phyloP scores from a whole-genome alignment of 768 basidiomycete species.

The Amanita subjunquillea region DNA sequence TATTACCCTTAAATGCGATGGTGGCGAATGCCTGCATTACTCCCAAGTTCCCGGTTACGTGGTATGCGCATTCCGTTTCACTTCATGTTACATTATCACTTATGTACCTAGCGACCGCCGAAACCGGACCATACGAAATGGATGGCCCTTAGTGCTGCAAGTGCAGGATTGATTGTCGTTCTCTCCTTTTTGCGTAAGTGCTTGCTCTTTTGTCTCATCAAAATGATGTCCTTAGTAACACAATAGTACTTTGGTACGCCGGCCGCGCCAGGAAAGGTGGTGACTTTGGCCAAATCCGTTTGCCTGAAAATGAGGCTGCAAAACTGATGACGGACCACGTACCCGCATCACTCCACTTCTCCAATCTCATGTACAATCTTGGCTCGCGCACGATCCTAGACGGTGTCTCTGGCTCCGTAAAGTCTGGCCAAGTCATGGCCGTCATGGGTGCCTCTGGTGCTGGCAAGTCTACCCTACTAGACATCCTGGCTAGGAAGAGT shows the following conservation, averaged over 20 bases:
- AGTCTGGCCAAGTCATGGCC: constrained; percentile 86
- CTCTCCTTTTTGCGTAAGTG: constrained; percentile 42
- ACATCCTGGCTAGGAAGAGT: constrained; percentile 85
- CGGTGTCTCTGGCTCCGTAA: constrained; percentile 70
- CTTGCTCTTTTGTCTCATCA: neutral
- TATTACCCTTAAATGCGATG: constrained; percentile 79
- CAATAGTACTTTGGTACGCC: constrained; percentile 76
- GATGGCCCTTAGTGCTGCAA: constrained; percentile 38
- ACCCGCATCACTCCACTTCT: constrained; percentile 89
- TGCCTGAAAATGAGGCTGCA: constrained; percentile 73
- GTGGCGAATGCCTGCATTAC: constrained; percentile 91
- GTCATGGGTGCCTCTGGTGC: constrained; percentile 97
- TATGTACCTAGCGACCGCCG: constrained; percentile 44
- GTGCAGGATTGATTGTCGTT: constrained; percentile 61
- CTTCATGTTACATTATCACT: neutral
- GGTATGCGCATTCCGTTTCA: constrained; percentile 21
- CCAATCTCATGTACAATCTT: constrained; percentile 71
- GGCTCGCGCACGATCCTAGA: constrained; percentile 62
- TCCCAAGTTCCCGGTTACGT: constrained; percentile 92
- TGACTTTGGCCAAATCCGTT: constrained; percentile 48
- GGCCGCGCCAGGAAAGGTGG: constrained; percentile 49
- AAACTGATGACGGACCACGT: constrained; percentile 92
- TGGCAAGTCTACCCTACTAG: constrained; percentile 83
- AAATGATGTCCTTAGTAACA: neutral
- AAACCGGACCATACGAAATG: constrained; percentile 55